Conservation (phyloP, 495 filamentous ascomycete species). For the Penicillium manginii region DNA sequence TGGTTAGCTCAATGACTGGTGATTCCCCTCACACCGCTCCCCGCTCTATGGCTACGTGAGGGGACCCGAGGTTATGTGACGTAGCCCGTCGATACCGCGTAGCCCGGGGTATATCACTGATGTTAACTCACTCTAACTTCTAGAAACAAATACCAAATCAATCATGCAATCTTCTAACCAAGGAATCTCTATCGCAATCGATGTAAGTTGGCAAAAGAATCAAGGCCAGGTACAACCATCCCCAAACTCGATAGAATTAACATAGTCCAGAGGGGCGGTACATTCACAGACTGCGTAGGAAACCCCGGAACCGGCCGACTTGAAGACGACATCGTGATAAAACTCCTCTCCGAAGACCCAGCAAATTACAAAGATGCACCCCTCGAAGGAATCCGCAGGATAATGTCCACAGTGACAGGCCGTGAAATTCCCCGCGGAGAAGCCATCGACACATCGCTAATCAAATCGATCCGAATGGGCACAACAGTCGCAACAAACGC, state of each 20-base stretch:
- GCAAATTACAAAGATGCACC: constrained; percentile 81
- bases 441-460: constrained; percentile 73
- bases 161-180: neutral
- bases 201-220: no score
- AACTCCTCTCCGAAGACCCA: constrained; percentile 81
- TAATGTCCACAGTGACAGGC: constrained; percentile 74
- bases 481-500: constrained; percentile 86
- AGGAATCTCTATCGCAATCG: constrained; percentile 33
- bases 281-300: constrained; percentile 34
- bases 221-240: neutral
- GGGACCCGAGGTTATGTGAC: no score
- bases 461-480: constrained; percentile 82
- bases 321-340: constrained; percentile 65
- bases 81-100: no score
- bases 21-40: no score
- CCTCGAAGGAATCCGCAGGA: constrained; percentile 78
- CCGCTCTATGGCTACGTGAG: no score
- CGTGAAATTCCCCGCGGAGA: constrained; percentile 76
- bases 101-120: no score
- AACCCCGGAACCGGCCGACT: constrained; percentile 28
- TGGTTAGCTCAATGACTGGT: no score
- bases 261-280: constrained; percentile 26
- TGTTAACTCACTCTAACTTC: no score
- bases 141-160: no score
- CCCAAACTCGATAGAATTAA: neutral